Percentiles rank a stretch among this genome's conserved stretches.
These are phyloP conservation scores for Aureobasidium vineae DNA, from an alignment of 2,329 filamentous ascomycete species.

Conservation along the genomic window DNA sequence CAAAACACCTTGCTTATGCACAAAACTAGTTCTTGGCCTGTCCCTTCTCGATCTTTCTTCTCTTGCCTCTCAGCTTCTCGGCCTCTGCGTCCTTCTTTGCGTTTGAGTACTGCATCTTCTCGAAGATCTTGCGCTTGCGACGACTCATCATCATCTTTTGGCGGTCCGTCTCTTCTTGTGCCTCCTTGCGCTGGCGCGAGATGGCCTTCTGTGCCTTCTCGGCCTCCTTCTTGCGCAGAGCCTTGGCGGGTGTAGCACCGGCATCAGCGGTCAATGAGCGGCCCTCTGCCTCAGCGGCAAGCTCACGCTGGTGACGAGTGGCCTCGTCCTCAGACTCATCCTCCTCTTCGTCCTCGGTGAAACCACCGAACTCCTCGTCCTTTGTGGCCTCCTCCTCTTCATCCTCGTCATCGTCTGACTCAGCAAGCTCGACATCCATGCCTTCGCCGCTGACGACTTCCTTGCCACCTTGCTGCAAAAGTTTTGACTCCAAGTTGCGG, in stretches of 20 bases:
- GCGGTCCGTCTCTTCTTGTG: constrained; percentile 84
- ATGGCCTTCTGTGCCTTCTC: constrained; percentile 68
- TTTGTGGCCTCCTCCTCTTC: constrained; percentile 49
- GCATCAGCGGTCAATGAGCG: constrained; percentile 50
- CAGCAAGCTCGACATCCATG: constrained; percentile 50
- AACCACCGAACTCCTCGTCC: constrained; percentile 47
- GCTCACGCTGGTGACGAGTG: constrained; percentile 75
- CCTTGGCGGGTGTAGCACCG: constrained; percentile 56
- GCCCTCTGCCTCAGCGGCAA: constrained; percentile 87
- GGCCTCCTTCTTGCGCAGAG: constrained; percentile 63
- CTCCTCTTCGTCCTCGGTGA: constrained; percentile 49
- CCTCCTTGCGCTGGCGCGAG: constrained; percentile 58
- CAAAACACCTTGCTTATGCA: constrained; percentile 25
- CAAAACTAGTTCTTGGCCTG: constrained; percentile 22
- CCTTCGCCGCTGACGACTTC: constrained; percentile 37
- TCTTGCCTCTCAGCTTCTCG: constrained; percentile 81
- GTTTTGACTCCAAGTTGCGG: constrained; percentile 36
- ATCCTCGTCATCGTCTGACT: constrained; percentile 47
- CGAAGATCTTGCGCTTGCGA: constrained; percentile 95
- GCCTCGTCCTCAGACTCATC: constrained; percentile 61
- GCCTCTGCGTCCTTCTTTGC: constrained; percentile 90
- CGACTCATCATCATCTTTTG: constrained; percentile 98
- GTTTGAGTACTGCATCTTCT: constrained; percentile 97
- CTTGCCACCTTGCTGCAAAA: constrained; percentile 31
- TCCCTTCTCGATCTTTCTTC: constrained; percentile 77